Evolutionary conservation across 306 rosid genomes (phyloP).

Genomic region (Canavalia gladiata): DNA sequence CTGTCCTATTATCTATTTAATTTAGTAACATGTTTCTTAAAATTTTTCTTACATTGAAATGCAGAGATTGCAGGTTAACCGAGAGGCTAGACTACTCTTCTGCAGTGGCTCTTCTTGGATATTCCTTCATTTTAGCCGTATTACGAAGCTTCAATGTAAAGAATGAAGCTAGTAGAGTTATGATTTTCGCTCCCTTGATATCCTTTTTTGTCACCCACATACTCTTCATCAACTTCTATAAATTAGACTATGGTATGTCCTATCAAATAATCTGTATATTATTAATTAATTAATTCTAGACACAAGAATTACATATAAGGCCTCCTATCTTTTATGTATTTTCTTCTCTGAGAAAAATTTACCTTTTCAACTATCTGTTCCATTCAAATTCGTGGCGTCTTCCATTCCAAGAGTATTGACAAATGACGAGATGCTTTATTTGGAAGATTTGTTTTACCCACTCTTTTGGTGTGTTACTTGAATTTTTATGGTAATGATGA

Average conservation of each 20-base stretch:
- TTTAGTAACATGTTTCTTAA: conserved; percentile 14
- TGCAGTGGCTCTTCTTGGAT: conserved; percentile 78
- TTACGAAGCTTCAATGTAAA: conserved; percentile 68
- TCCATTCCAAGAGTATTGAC: neutral
- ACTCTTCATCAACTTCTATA: conserved; percentile 72
- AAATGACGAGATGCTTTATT: neutral
- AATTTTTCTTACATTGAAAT: conserved; percentile 23
- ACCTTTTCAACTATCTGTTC: neutral
- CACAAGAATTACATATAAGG: neutral
- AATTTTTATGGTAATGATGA: neutral
- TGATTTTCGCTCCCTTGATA: conserved; percentile 80
- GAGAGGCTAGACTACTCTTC: conserved; percentile 76
- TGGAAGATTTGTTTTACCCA: neutral
- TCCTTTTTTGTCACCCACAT: conserved; percentile 78
- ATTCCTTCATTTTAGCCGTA: conserved; percentile 72
- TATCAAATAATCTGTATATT: conserved; percentile 15
- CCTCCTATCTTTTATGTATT: neutral
- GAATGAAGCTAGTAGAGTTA: conserved; percentile 77
- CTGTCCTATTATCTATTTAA: conserved; percentile 3
- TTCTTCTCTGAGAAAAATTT: neutral
- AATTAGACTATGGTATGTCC: conserved; percentile 71
- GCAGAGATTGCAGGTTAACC: conserved; percentile 74
- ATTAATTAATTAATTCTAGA: neutral
- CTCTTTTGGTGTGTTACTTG: neutral
- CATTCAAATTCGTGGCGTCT: neutral